phyloP scores from a whole-genome alignment of 108 stramenopile species.

The Skeletonema potamos region DNA sequence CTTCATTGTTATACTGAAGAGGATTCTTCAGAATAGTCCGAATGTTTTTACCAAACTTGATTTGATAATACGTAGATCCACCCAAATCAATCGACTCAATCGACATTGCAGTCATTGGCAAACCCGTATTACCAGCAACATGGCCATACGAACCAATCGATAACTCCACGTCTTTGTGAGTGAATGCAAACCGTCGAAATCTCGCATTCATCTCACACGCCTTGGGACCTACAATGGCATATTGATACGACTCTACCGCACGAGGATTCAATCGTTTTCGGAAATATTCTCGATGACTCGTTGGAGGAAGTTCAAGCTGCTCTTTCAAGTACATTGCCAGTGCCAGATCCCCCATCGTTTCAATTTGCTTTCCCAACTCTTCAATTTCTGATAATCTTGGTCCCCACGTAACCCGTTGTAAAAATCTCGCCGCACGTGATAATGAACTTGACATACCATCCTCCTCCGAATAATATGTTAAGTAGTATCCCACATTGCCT shows the following conservation, averaged over 20 bases:
- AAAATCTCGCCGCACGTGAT: background rate
- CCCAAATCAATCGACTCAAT: slow-evolving; percentile 15
- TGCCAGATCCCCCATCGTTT: background rate
- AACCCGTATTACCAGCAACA: background rate
- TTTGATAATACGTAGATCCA: slow-evolving; percentile 10
- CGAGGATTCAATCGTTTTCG: slow-evolving; percentile 23
- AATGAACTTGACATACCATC: background rate
- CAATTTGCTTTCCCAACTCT: background rate
- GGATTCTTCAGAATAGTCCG: slow-evolving; percentile 25
- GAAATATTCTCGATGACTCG: slow-evolving; percentile 43
- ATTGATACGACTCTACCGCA: slow-evolving; percentile 24
- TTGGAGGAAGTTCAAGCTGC: background rate
- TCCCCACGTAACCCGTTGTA: background rate
- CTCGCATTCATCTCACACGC: slow-evolving; percentile 27
- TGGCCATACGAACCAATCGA: background rate
- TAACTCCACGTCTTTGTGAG: slow-evolving; percentile 36
- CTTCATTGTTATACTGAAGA: slow-evolving; percentile 9
- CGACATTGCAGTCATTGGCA: slow-evolving; percentile 12
- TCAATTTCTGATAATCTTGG: slow-evolving; percentile 5
- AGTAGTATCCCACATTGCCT: slow-evolving; percentile 18
- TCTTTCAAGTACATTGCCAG: slow-evolving; percentile 23
- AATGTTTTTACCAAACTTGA: slow-evolving; percentile 31
- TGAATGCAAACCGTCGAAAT: slow-evolving; percentile 38
- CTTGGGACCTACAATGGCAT: slow-evolving; percentile 29
- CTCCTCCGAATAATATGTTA: slow-evolving; percentile 1